Evolutionary conservation across 768 basidiomycete species (phyloP), one percentile per base, ranked within the genome.

Genomic region (Tremella fuciformis): DNA sequence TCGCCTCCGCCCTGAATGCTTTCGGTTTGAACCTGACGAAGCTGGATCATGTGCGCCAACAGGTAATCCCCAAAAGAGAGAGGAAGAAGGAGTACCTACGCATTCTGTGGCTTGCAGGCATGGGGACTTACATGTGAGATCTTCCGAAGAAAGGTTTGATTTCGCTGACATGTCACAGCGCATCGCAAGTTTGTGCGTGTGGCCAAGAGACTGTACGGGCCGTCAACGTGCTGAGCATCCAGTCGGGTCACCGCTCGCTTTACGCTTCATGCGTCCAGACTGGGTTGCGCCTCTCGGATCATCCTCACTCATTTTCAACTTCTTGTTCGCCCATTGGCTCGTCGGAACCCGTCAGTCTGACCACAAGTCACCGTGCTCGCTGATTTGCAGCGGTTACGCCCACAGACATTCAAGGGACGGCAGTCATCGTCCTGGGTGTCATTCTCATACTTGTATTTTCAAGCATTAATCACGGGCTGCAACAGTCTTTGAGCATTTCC

Each of bases 271-370:
- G 25, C 70, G 76, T 7, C 69, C 77, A 85, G 89, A 94, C 84
- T 97, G 96, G 76, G 93, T 98, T 56, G 94, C 94, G 1, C 93
- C 93, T 1, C 83, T 98, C 3, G 93, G 94, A 13, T 91, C 90
- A 0, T 88, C 91, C 11, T 89, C 91, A 13, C 84, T 98, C 62
- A 85, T 98, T 56, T 97, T 98, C 81, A 98, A 98, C 76, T 93
- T 96, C 74, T 81, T 96, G 38, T 94, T 96, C 75, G 94, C 94
- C 38, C 84, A 68, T 21, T 70, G 72, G 70, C 65, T 77, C 24
- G 74, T 77, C 44, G 76, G 76, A 8, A 75, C 74, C 19, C 74
- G 74, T 74, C 41, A 65, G 74, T 69, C 21, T 6, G 11, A 21
- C 15, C 2, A 22, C 25, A 22, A 13, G 3, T 19, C 19, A 3